phyloP scores from a whole-genome alignment of 805 yeast genomes.

The Candida peoriensis region DNA sequence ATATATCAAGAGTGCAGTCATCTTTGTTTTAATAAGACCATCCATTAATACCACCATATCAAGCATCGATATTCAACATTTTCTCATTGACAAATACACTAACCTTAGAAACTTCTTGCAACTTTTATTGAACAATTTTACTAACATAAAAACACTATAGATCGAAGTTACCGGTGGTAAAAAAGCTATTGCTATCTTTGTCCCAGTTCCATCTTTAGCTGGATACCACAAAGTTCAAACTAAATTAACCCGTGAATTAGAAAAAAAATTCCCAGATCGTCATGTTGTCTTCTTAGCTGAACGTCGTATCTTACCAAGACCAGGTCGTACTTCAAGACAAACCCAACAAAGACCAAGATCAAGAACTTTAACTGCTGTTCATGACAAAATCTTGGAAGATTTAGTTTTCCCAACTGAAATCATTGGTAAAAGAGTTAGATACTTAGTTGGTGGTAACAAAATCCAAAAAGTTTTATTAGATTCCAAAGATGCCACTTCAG shows the following conservation, averaged over 20 bases:
- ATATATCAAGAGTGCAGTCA: too few relatives aligned
- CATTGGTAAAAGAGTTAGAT: constrained; percentile 98
- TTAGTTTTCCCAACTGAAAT: constrained; percentile 99
- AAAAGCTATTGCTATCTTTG: constrained; percentile 97
- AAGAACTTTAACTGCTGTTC: constrained; percentile 98
- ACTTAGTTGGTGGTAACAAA: constrained; percentile 98
- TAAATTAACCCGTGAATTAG: constrained; percentile 98
- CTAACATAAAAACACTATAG: constrained; percentile 29
- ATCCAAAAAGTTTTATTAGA: constrained; percentile 96
- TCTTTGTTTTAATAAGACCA: too few relatives aligned
- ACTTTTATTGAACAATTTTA: constrained; percentile 5
- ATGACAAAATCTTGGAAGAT: constrained; percentile 98
- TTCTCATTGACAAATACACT: too few relatives aligned
- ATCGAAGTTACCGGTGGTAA: constrained; percentile 97
- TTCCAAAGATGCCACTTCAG: constrained; percentile 94
- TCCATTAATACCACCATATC: too few relatives aligned
- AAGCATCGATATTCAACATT: too few relatives aligned
- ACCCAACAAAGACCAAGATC: constrained; percentile 99
- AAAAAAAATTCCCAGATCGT: constrained; percentile 99
- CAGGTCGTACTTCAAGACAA: constrained; percentile 92
- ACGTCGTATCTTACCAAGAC: constrained; percentile 99
- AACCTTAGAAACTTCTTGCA: not conserved
- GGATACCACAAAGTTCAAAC: constrained; percentile 97
- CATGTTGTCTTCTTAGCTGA: constrained; percentile 99
- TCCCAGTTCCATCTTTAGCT: constrained; percentile 91